A percentile compares a stretch with the other conserved stretches of the same genome.
phyloP scores from a whole-genome alignment of 164 flowering plant genomes.

The Platanus orientalis region DNA sequence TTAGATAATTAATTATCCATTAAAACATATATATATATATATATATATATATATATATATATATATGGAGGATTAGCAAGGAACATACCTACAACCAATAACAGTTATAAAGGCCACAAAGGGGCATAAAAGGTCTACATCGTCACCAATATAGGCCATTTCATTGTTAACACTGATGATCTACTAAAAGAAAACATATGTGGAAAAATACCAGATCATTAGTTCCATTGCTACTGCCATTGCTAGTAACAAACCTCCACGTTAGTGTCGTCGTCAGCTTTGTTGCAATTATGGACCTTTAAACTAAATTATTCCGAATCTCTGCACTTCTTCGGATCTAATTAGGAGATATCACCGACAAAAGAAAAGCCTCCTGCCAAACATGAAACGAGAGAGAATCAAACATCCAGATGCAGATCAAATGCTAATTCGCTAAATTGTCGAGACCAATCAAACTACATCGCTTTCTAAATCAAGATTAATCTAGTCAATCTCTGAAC shows the following conservation, averaged over 20 bases:
- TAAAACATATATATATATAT: no score
- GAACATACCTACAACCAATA: not conserved
- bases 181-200: not conserved
- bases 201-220: conserved; percentile 43
- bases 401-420: not conserved
- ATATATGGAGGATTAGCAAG: not conserved
- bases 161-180: not conserved
- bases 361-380: conserved; percentile 34
- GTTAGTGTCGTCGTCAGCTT: conserved; percentile 63
- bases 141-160: not conserved
- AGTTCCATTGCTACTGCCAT: conserved; percentile 44
- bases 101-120: not conserved
- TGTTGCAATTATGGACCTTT: conserved; percentile 23
- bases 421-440: not conserved
- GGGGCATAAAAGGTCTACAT: not conserved
- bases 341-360: conserved; percentile 13
- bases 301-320: conserved; percentile 15
- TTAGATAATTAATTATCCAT: no score
- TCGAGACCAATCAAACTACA: not conserved
- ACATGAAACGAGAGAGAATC: conserved; percentile 5
- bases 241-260: conserved; percentile 56
- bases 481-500: not conserved
- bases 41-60: no score
- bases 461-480: not conserved
- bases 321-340: conserved; percentile 34